These are phyloP conservation scores for Cinchona pubescens DNA, from an alignment of 257 asterid species.

Conservation along the genomic window DNA sequence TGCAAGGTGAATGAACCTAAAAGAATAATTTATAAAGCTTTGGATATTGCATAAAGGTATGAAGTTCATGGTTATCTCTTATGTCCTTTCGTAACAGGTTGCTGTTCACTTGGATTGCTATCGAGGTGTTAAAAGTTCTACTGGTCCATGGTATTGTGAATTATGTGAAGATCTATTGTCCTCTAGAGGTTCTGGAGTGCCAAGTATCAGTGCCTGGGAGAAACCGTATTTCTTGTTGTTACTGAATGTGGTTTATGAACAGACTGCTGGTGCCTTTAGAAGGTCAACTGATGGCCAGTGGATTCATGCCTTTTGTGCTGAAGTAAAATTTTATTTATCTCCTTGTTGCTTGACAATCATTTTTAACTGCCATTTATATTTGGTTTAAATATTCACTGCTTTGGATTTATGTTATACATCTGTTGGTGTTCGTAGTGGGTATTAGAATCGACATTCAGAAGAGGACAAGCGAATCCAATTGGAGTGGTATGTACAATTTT, in stretches of 20 bases:
- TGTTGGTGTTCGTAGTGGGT: conserved; percentile 67
- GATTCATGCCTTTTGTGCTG: conserved; percentile 98
- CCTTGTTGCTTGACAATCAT: conserved; percentile 11
- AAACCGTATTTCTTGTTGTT: conserved; percentile 68
- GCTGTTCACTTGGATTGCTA: conserved; percentile 97
- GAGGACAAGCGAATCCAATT: conserved; percentile 77
- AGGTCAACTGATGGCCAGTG: conserved; percentile 84
- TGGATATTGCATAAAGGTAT: background rate
- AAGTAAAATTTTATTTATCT: conserved; percentile 51
- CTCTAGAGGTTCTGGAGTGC: conserved; percentile 58
- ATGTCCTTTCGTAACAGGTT: conserved; percentile 44
- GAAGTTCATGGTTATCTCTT: background rate
- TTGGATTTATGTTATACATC: conserved; percentile 27
- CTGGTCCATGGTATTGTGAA: conserved; percentile 97
- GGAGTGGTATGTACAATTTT: conserved; percentile 55
- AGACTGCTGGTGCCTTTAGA: conserved; percentile 98
- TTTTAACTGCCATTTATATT: conserved; percentile 13
- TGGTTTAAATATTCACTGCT: conserved; percentile 17
- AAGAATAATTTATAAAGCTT: background rate
- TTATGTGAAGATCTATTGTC: conserved; percentile 70
- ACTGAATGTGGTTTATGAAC: conserved; percentile 96
- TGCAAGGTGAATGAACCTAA: conserved; percentile 69
- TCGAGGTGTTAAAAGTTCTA: conserved; percentile 61
- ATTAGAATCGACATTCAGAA: conserved; percentile 68
- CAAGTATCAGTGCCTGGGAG: conserved; percentile 55